These are phyloP conservation scores for Phoenix roebelenii DNA, from an alignment of 176 grass and related monocot genomes.

Conservation along the genomic window DNA sequence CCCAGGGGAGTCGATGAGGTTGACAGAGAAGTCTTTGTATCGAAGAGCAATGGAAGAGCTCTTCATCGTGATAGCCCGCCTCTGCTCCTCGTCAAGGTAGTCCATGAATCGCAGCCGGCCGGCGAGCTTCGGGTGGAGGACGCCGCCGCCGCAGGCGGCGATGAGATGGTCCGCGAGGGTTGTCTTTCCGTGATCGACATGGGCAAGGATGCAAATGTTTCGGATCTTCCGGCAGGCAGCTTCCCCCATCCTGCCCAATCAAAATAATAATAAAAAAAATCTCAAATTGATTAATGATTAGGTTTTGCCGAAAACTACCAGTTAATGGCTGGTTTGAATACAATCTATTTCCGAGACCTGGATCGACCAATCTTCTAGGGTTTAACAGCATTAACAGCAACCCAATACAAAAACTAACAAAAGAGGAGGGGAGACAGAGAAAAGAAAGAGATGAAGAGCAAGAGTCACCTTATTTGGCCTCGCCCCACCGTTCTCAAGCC, in stretches of 20 bases:
- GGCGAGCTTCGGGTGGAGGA: conserved; percentile 65
- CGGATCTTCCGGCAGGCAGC: conserved; percentile 27
- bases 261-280: not conserved
- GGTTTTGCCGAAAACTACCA: too few relatives aligned
- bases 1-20: conserved; percentile 92
- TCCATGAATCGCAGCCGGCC: conserved; percentile 72
- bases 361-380: too few relatives aligned
- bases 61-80: conserved; percentile 90
- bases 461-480: too few relatives aligned
- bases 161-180: conserved; percentile 89
- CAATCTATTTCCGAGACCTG: too few relatives aligned
- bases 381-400: too few relatives aligned
- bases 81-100: conserved; percentile 83
- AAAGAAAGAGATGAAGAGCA: too few relatives aligned
- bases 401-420: too few relatives aligned
- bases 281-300: too few relatives aligned
- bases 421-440: too few relatives aligned
- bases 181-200: conserved; percentile 90
- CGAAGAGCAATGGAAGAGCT: conserved; percentile 52
- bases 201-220: conserved; percentile 94
- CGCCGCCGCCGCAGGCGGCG: conserved; percentile 52
- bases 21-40: conserved; percentile 42
- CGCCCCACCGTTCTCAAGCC: too few relatives aligned
- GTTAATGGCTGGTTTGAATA: too few relatives aligned
- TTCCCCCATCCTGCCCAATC: conserved; percentile 18